Percentiles rank a stretch among this genome's conserved stretches.
Evolutionary conservation across 306 rosid species (phyloP).

Genomic region (Gastrolobium bilobum): DNA sequence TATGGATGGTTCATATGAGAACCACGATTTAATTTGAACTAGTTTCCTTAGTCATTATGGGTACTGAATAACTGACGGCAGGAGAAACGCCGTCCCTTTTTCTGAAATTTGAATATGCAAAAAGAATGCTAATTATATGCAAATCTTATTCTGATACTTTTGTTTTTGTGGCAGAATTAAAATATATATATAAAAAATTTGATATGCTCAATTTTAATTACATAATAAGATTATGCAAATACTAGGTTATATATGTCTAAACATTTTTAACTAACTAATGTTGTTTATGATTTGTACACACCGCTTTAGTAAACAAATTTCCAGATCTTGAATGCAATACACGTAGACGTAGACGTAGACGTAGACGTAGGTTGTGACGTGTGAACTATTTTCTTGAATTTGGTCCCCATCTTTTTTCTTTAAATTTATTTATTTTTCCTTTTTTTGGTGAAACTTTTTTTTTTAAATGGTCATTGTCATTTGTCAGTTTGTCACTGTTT

Average conservation of each 20-base stretch:
- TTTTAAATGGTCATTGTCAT: not conserved
- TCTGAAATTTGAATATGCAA: not conserved
- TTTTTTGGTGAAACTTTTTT: not conserved
- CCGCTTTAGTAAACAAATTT: too few species aligned
- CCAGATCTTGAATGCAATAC: not conserved
- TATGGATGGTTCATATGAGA: constrained; percentile 21
- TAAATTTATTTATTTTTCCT: not conserved
- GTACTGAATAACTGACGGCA: not conserved
- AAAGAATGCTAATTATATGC: not conserved
- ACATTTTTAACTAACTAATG: too few species aligned
- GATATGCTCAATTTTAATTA: too few species aligned
- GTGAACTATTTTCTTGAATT: not conserved
- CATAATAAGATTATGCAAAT: too few species aligned
- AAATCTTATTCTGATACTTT: not conserved
- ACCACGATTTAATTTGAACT: not conserved
- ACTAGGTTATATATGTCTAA: too few species aligned
- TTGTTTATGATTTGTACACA: too few species aligned
- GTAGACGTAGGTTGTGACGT: not conserved
- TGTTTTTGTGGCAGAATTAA: not conserved
- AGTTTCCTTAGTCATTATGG: not conserved
- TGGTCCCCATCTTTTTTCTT: too few species aligned
- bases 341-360: too few species aligned
- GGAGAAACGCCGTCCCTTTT: constrained; percentile 20
- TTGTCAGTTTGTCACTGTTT: too few species aligned
- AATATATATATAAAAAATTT: not conserved